These are phyloP conservation scores for Cenchrus purpureus DNA, from an alignment of 176 grass and related monocot genomes.

Conservation along the genomic window DNA sequence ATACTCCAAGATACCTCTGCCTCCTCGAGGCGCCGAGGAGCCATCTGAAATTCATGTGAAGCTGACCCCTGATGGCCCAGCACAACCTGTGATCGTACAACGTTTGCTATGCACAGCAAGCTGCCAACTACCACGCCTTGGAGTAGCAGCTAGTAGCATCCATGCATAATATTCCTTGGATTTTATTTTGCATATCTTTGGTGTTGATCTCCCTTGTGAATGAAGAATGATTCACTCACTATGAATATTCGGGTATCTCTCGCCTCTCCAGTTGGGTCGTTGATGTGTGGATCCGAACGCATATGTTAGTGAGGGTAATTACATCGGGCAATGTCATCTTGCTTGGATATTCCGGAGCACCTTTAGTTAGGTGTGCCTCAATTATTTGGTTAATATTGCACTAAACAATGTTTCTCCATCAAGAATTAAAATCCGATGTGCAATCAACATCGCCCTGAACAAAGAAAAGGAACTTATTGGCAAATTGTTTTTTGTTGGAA, in stretches of 20 bases:
- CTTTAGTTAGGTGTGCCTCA: neutral
- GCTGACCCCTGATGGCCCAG: neutral
- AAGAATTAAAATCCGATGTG: neutral
- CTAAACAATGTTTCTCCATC: neutral
- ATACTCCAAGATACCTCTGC: conserved; percentile 23
- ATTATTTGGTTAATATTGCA: conserved; percentile 24
- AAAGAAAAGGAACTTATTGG: neutral
- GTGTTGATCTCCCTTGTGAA: conserved; percentile 9
- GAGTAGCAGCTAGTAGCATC: conserved; percentile 5
- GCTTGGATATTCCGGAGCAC: too few relatives aligned
- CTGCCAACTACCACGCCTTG: conserved; percentile 29
- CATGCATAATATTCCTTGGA: conserved; percentile 22
- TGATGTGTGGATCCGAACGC: too few relatives aligned
- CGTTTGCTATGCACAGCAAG: neutral
- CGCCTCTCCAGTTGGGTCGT: too few relatives aligned
- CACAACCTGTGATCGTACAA: conserved; percentile 8
- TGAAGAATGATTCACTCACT: conserved; percentile 6
- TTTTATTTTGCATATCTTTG: neutral
- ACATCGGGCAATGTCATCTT: too few relatives aligned
- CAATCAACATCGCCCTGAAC: neutral
- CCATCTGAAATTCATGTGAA: conserved; percentile 5
- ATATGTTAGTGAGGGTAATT: too few relatives aligned
- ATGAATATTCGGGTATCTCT: conserved; percentile 42
- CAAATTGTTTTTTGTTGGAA: neutral
- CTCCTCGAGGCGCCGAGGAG: conserved; percentile 41